Evolutionary conservation across 495 filamentous ascomycete species (phyloP).

Genomic region (Recurvomyces mirabilis): DNA sequence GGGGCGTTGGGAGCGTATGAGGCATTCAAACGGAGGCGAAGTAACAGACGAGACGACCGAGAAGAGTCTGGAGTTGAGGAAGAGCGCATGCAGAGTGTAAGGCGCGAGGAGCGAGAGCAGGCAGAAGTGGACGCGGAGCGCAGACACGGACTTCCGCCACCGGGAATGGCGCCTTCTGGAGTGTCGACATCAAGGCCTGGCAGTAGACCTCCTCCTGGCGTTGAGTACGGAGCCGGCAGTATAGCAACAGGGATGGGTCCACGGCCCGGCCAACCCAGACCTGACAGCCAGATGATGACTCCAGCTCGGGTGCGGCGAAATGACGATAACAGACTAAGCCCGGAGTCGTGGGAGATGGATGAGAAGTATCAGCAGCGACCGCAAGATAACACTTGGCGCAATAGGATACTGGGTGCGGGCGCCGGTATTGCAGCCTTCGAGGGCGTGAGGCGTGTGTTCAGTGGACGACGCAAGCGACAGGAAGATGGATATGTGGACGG

Average conservation of each 20-base stretch:
- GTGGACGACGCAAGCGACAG: slow-evolving; percentile 46
- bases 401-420: slow-evolving; percentile 53
- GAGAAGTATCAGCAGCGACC: slow-evolving; percentile 15
- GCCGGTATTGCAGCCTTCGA: slow-evolving; percentile 56
- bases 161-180: slow-evolving; percentile 1
- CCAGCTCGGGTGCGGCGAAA: slow-evolving; percentile 14
- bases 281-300: background rate
- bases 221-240: slow-evolving; percentile 7
- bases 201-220: slow-evolving; percentile 13
- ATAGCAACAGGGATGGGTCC: background rate
- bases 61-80: background rate
- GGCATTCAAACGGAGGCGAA: slow-evolving; percentile 52
- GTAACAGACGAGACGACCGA: slow-evolving; percentile 34
- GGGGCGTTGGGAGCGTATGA: slow-evolving; percentile 33
- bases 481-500: slow-evolving; percentile 47
- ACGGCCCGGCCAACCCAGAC: background rate
- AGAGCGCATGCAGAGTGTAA: background rate
- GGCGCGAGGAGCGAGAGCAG: slow-evolving; percentile 4
- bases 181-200: slow-evolving; percentile 3
- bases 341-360: slow-evolving; percentile 22
- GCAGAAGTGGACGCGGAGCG: slow-evolving; percentile 9
- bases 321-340: slow-evolving; percentile 31
- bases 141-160: background rate
- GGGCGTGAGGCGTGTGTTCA: slow-evolving; percentile 53
- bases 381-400: slow-evolving; percentile 37